These are phyloP conservation scores for Lolium rigidum DNA, from an alignment of 176 grass and related monocot genomes.

Conservation along the genomic window DNA sequence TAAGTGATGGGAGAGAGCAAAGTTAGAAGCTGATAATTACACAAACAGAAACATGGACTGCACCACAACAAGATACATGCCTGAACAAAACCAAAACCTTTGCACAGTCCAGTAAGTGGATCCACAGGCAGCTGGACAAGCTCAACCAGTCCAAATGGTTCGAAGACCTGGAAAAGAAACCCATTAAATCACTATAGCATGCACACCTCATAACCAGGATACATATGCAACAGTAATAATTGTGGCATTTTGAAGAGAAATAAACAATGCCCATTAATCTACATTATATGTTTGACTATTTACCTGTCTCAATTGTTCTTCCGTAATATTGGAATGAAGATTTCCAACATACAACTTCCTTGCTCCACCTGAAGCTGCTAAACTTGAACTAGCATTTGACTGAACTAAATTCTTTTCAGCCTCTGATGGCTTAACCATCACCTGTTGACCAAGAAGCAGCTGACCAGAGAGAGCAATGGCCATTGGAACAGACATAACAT, in stretches of 20 bases:
- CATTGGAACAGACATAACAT: slow-evolving; percentile 98
- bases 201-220: not conserved
- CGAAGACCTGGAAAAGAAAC: slow-evolving; percentile 75
- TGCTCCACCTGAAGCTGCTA: slow-evolving; percentile 77
- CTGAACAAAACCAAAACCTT: slow-evolving; percentile 98
- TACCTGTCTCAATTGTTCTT: slow-evolving; percentile 91
- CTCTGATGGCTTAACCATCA: slow-evolving; percentile 95
- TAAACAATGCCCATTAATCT: not conserved
- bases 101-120: slow-evolving; percentile 80
- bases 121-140: slow-evolving; percentile 90
- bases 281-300: slow-evolving; percentile 25
- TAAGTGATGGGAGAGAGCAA: slow-evolving; percentile 38
- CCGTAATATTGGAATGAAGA: slow-evolving; percentile 93
- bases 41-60: slow-evolving; percentile 31
- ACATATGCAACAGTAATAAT: not conserved
- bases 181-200: slow-evolving; percentile 21
- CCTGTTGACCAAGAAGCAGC: slow-evolving; percentile 82
- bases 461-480: slow-evolving; percentile 90
- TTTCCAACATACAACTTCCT: slow-evolving; percentile 97
- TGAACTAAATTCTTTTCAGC: slow-evolving; percentile 99
- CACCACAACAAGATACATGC: slow-evolving; percentile 41
- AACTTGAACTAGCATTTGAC: slow-evolving; percentile 71
- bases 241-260: not conserved
- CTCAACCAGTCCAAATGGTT: slow-evolving; percentile 91
- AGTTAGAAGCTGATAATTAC: slow-evolving; percentile 42